A percentile compares a stretch with the other conserved stretches of the same genome.
phyloP scores from a whole-genome alignment of 139 green algal species.

The Chlamydomonas schloesseri region DNA sequence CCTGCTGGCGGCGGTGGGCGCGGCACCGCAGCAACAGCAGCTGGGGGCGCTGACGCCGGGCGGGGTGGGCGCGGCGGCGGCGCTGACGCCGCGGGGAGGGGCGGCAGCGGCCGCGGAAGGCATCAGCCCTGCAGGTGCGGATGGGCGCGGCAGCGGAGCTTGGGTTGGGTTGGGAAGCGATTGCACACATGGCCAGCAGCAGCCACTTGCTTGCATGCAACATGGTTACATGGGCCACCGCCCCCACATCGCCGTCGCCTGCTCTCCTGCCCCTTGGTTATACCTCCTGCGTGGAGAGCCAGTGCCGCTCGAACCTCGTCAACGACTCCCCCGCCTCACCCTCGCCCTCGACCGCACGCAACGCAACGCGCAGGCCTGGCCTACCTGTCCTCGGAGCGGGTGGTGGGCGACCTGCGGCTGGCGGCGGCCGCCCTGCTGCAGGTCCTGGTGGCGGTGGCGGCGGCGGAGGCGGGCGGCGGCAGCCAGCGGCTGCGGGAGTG shows the following conservation, averaged over 20 bases:
- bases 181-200: too few species aligned
- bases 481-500: neutral
- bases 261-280: too few species aligned
- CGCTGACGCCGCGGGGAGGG: neutral
- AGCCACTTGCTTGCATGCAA: too few species aligned
- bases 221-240: too few species aligned
- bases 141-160: neutral
- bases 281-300: too few species aligned
- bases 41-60: too few species aligned
- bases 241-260: too few species aligned
- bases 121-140: neutral
- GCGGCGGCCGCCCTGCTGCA: neutral
- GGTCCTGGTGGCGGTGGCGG: neutral
- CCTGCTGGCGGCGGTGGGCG: slow-evolving; percentile 13
- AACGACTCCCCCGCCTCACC: too few species aligned
- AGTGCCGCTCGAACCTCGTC: neutral
- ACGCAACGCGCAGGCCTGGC: slow-evolving; percentile 7
- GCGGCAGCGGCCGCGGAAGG: too few species aligned
- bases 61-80: neutral
- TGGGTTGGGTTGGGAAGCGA: neutral
- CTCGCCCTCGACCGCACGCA: too few species aligned
- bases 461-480: neutral
- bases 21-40: neutral
- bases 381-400: neutral
- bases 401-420: neutral